A percentile compares a stretch with the other conserved stretches of the same genome.
Conservation (phyloP, 768 basidiomycete species). For the Panaeolus cyanescens region DNA sequence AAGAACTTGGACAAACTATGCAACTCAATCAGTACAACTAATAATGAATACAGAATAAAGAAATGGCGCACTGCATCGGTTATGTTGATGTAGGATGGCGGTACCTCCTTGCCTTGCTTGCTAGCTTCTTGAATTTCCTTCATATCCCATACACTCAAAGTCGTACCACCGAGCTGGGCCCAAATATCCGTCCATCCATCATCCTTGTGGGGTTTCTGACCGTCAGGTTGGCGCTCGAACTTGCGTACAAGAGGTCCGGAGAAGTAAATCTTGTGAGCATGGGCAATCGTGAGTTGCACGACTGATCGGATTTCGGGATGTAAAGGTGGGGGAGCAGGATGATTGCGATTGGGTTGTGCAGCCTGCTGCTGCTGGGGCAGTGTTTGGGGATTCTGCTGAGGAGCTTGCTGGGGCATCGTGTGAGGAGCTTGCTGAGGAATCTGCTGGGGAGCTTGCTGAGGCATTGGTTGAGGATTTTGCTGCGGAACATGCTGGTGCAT, state of each 20-base stretch:
- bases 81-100: constrained; percentile 84
- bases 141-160: constrained; percentile 92
- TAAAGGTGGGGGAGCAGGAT: constrained; percentile 43
- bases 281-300: constrained; percentile 71
- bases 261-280: constrained; percentile 85
- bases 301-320: constrained; percentile 86
- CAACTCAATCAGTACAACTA: constrained; percentile 3
- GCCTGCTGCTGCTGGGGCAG: constrained; percentile 8
- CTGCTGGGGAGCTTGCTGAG: background rate
- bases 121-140: constrained; percentile 83
- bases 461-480: constrained; percentile 17
- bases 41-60: constrained; percentile 9
- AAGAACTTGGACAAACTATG: constrained; percentile 76
- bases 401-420: background rate
- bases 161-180: constrained; percentile 89
- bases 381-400: constrained; percentile 1
- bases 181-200: constrained; percentile 85
- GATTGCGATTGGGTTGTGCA: constrained; percentile 14
- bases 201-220: constrained; percentile 67
- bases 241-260: constrained; percentile 80
- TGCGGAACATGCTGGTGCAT: constrained; percentile 19
- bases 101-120: constrained; percentile 77
- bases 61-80: constrained; percentile 76
- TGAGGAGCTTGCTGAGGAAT: constrained; percentile 5
- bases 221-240: constrained; percentile 78